These are phyloP conservation scores for Limonium bicolor DNA, from an alignment of 148 eudicot genomes.

Conservation along the genomic window DNA sequence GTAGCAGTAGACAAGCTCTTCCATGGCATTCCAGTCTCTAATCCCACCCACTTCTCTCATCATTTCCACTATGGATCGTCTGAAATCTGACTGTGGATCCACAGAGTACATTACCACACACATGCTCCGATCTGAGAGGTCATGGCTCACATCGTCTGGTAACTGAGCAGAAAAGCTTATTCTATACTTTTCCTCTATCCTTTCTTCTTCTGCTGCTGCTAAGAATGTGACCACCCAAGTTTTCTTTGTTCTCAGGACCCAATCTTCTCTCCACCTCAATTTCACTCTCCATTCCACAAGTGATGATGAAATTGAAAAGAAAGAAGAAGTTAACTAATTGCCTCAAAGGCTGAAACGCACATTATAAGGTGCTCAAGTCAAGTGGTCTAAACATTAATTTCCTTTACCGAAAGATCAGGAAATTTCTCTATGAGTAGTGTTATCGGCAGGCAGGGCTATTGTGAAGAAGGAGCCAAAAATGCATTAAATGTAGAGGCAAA, in stretches of 20 bases:
- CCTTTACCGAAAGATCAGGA: too few relatives aligned
- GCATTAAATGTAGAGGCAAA: too few relatives aligned
- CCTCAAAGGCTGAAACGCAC: too few relatives aligned
- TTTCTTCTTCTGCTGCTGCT: constrained; percentile 3
- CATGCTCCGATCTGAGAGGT: constrained; percentile 23
- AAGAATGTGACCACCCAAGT: too few relatives aligned
- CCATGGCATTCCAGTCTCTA: constrained; percentile 44
- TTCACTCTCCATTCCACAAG: too few relatives aligned
- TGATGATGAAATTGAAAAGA: too few relatives aligned
- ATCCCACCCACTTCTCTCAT: constrained; percentile 26
- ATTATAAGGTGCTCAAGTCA: too few relatives aligned
- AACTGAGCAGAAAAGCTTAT: constrained; percentile 49
- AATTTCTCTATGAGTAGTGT: too few relatives aligned
- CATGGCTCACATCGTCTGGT: constrained; percentile 38
- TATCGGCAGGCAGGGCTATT: too few relatives aligned
- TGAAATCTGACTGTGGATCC: constrained; percentile 36
- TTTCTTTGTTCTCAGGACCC: background rate
- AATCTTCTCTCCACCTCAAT: background rate
- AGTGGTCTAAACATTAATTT: too few relatives aligned
- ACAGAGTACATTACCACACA: constrained; percentile 43
- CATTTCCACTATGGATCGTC: constrained; percentile 45
- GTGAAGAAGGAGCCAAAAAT: too few relatives aligned
- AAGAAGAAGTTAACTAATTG: too few relatives aligned
- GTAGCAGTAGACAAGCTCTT: constrained; percentile 63
- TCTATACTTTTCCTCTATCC: constrained; percentile 7